Percentiles rank a stretch among this genome's conserved stretches.
These are phyloP conservation scores for Cladorrhinum sp. DNA, from an alignment of 2,329 filamentous ascomycete genomes.

Conservation along the genomic window DNA sequence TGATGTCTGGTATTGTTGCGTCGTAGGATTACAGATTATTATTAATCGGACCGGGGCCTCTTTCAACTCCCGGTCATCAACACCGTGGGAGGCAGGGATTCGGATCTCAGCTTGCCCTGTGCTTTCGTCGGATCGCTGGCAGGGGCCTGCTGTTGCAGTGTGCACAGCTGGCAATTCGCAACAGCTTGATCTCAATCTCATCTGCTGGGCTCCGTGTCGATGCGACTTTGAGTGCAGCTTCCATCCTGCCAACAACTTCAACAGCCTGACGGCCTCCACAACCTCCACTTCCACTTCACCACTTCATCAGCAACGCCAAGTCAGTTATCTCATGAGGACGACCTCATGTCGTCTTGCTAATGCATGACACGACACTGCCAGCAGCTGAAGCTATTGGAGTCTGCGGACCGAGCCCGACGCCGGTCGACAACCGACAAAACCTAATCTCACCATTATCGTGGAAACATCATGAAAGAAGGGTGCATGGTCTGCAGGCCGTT, in stretches of 20 bases:
- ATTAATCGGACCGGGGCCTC: slow-evolving; percentile 1
- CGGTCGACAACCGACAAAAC: neutral
- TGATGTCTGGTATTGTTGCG: slow-evolving; percentile 6
- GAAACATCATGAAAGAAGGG: neutral
- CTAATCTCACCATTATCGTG: neutral
- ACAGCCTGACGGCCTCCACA: neutral
- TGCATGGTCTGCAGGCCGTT: neutral
- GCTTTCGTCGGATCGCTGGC: slow-evolving; percentile 6
- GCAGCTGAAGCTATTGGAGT: neutral
- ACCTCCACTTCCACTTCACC: neutral
- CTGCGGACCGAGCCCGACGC: neutral
- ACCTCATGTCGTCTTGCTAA: neutral
- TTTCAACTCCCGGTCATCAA: neutral
- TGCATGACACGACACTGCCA: neutral
- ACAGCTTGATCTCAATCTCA: neutral
- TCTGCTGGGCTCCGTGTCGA: neutral
- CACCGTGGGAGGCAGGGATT: slow-evolving; percentile 4
- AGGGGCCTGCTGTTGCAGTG: neutral
- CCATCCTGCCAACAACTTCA: neutral
- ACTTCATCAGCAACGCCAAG: neutral
- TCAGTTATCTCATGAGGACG: neutral
- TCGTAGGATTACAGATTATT: slow-evolving; percentile 1
- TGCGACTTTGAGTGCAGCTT: neutral
- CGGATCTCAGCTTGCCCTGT: slow-evolving; percentile 7
- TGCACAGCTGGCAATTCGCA: neutral